Evolutionary conservation across 306 rosid genomes (phyloP).

Genomic region (Styphnolobium japonicum): DNA sequence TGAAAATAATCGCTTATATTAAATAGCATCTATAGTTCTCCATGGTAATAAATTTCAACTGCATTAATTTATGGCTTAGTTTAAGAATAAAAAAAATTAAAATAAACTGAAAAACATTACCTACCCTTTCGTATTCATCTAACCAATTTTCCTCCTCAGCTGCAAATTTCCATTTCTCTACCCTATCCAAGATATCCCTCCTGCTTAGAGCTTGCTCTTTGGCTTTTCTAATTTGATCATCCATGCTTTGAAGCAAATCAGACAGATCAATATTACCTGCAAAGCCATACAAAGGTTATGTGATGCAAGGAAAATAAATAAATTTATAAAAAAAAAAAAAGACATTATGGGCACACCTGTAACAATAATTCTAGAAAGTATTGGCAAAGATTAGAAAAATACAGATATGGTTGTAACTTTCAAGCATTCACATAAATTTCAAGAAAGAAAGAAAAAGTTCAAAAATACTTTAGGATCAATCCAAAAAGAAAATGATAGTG

Average conservation of each 20-base stretch:
- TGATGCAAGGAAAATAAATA: not conserved
- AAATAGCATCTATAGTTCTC: not conserved
- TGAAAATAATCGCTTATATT: not conserved
- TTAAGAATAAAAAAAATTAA: not conserved
- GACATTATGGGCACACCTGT: not conserved
- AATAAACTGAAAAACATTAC: not conserved
- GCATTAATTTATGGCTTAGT: not conserved
- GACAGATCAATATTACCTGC: constrained; percentile 60
- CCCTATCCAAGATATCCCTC: constrained; percentile 87
- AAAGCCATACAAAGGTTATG: constrained; percentile 22
- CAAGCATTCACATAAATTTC: not conserved
- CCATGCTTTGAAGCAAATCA: constrained; percentile 81
- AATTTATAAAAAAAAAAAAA: not conserved
- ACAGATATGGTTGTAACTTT: not conserved
- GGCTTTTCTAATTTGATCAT: constrained; percentile 76
- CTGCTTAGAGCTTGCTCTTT: constrained; percentile 84
- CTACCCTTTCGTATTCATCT: constrained; percentile 93
- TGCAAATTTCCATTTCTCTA: constrained; percentile 82
- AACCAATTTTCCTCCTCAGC: constrained; percentile 96
- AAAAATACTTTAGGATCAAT: not conserved
- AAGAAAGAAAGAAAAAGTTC: not conserved
- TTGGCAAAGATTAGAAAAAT: not conserved
- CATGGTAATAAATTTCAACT: not conserved
- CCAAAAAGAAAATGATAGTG: not conserved
- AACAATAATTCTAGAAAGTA: not conserved